Conservation (phyloP, 139 green algal species). For the Edaphochlamys debaryana region DNA sequence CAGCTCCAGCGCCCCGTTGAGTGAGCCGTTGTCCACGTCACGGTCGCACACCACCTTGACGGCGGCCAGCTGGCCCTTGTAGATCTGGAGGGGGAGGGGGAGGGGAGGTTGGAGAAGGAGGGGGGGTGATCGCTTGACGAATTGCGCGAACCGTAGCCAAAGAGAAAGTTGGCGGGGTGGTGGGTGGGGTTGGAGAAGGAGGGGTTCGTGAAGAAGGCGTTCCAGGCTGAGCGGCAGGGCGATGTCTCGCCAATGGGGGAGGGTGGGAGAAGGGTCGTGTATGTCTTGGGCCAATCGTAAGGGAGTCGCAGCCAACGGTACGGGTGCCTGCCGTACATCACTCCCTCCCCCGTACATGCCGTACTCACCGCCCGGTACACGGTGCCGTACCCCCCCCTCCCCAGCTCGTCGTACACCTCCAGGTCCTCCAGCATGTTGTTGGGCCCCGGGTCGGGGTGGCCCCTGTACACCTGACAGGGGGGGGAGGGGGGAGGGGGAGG, state of each 20-base stretch:
- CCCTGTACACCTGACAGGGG: conserved; percentile 32
- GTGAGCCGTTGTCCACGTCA: conserved; percentile 36
- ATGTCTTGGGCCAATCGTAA: no score
- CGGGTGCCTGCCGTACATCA: background rate
- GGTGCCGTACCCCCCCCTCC: conserved; percentile 42
- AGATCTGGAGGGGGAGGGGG: background rate
- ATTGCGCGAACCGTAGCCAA: no score
- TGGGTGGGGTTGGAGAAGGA: no score
- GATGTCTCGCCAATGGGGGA: no score
- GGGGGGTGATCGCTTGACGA: no score
- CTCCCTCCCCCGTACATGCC: background rate
- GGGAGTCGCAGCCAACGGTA: no score
- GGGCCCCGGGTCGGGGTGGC: conserved; percentile 37
- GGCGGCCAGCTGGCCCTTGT: conserved; percentile 38
- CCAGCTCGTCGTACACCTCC: conserved; percentile 51
- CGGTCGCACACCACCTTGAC: conserved; percentile 48
- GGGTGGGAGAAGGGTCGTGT: no score
- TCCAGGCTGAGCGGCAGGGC: no score
- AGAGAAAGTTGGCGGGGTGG: no score
- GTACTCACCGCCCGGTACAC: conserved; percentile 44
- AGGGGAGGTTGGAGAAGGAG: no score
- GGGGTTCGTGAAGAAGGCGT: no score
- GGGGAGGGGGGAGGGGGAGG: no score
- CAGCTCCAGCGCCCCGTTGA: conserved; percentile 48
- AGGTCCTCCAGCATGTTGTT: conserved; percentile 42